Conservation (phyloP, 306 rosid species). For the Cucumis melo region DNA sequence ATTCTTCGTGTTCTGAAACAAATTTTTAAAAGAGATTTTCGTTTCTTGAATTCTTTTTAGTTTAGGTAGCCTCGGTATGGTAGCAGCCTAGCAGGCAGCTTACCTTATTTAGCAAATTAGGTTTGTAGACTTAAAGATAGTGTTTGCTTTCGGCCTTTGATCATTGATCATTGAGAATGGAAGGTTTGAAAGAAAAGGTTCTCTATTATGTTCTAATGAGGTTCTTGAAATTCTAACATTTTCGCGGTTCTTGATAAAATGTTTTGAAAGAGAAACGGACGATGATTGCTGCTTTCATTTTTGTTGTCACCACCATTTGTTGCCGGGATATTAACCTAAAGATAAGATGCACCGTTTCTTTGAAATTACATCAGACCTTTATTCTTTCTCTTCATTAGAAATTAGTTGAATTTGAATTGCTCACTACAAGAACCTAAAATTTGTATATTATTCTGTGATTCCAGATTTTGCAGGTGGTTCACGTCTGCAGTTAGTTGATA, state of each 20-base stretch:
- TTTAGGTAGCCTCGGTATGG: background rate
- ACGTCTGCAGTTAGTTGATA: slow-evolving; percentile 35
- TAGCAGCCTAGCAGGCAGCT: background rate
- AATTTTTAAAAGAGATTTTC: background rate
- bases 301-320: no score
- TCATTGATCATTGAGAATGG: background rate
- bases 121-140: background rate
- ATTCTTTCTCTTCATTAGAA: no score
- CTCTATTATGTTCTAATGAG: background rate
- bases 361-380: no score
- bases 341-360: no score
- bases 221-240: background rate
- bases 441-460: slow-evolving; percentile 8
- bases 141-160: background rate
- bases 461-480: slow-evolving; percentile 48
- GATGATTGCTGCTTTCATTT: background rate
- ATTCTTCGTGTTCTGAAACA: background rate
- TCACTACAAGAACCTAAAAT: background rate
- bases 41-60: background rate
- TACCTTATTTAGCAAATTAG: background rate
- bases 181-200: background rate
- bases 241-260: background rate
- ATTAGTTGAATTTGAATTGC: background rate
- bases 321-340: no score
- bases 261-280: no score